Evolutionary conservation across 176 grass and related monocot species (phyloP).

Genomic region (Rhynchospora pubera): DNA sequence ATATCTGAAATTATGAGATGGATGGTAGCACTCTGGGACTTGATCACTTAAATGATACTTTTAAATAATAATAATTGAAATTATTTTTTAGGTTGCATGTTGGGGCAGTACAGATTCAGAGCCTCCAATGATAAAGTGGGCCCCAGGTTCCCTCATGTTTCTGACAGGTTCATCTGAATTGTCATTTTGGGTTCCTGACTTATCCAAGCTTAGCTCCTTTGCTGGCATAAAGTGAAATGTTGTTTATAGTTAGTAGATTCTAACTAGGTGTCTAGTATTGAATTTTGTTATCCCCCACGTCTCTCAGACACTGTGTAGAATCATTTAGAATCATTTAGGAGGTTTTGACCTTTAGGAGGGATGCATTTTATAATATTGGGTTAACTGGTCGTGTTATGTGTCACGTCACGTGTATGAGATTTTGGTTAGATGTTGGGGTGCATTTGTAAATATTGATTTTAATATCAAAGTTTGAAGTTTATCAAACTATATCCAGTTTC

Average conservation of each 20-base stretch:
- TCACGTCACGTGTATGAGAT: background rate
- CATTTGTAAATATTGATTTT: background rate
- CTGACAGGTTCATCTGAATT: slow-evolving; percentile 89
- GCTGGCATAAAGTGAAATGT: slow-evolving; percentile 34
- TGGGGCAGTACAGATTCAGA: slow-evolving; percentile 94
- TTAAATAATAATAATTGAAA: background rate
- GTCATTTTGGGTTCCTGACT: slow-evolving; percentile 90
- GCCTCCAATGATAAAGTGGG: slow-evolving; percentile 86
- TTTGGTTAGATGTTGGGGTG: background rate
- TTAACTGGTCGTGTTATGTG: background rate
- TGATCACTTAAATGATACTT: too few relatives aligned
- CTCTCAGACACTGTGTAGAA: background rate
- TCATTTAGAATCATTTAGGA: background rate
- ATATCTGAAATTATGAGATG: background rate
- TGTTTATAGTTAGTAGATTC: background rate
- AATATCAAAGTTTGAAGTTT: background rate
- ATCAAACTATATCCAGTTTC: background rate
- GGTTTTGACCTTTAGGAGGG: background rate
- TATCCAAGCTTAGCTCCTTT: slow-evolving; percentile 82
- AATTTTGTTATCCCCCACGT: background rate
- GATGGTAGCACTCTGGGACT: background rate
- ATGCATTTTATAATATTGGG: background rate
- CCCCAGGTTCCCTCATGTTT: slow-evolving; percentile 72
- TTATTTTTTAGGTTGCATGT: slow-evolving; percentile 56
- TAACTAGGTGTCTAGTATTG: background rate